Evolutionary conservation across 192 early-diverging fungal genomes (phyloP).

Genomic region (Bifiguratus adelaidae): DNA sequence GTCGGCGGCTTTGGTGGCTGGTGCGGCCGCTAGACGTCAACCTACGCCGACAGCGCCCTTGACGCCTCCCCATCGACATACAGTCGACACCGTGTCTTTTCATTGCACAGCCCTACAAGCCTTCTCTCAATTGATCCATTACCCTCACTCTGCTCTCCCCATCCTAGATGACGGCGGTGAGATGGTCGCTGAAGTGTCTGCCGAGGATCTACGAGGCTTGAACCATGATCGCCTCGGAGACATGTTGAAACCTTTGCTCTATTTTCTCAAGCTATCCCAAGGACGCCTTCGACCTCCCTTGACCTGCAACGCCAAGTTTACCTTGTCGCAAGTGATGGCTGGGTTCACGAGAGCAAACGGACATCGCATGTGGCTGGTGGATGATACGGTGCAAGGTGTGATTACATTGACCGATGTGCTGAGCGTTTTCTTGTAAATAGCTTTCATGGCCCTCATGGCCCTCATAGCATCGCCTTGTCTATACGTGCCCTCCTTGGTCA

Average conservation of each 20-base stretch:
- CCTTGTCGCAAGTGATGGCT: conserved; percentile 41
- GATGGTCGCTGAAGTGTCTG: conserved; percentile 58
- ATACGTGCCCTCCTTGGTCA: too few relatives aligned
- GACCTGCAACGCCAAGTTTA: conserved; percentile 35
- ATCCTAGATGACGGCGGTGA: conserved; percentile 45
- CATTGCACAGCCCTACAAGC: conserved; percentile 29
- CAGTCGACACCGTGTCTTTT: conserved; percentile 23
- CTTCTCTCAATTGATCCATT: conserved; percentile 24
- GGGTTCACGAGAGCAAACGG: conserved; percentile 32
- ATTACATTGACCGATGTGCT: conserved; percentile 64
- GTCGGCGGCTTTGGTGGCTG: conserved; percentile 8
- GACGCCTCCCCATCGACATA: conserved; percentile 3
- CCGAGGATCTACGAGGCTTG: conserved; percentile 64
- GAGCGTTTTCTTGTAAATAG: conserved; percentile 23
- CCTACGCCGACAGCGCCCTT: not conserved
- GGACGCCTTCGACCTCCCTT: conserved; percentile 40
- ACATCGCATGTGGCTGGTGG: conserved; percentile 58
- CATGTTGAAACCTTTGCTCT: conserved; percentile 51
- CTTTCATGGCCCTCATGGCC: too few relatives aligned
- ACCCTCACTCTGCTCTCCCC: conserved; percentile 44
- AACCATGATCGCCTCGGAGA: conserved; percentile 39
- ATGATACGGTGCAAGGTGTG: conserved; percentile 54
- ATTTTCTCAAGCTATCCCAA: conserved; percentile 43
- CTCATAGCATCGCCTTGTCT: too few relatives aligned
- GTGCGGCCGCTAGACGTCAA: conserved; percentile 10